Conservation (phyloP, 1,284 basidiomycete species). For the Heterobasidion parviporum region DNA sequence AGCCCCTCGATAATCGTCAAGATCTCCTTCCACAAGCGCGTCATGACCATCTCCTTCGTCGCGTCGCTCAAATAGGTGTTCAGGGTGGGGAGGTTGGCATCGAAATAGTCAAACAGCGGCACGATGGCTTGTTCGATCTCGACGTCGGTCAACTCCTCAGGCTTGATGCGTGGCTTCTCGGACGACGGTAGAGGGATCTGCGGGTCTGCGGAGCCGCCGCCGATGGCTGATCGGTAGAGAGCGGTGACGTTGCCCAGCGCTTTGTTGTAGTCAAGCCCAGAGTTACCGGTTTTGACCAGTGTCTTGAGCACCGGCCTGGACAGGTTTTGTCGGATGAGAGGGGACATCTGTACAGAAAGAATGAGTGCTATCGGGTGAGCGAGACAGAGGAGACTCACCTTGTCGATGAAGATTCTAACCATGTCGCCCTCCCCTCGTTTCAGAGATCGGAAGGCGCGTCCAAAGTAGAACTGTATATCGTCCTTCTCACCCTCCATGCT, state of each 20-base stretch:
- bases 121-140: slow-evolving; percentile 94
- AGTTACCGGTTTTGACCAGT: slow-evolving; percentile 57
- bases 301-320: slow-evolving; percentile 74
- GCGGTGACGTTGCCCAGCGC: slow-evolving; percentile 75
- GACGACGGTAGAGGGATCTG: slow-evolving; percentile 68
- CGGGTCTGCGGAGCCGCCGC: slow-evolving; percentile 56
- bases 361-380: background rate
- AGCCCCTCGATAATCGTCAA: slow-evolving; percentile 82
- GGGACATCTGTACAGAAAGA: slow-evolving; percentile 69
- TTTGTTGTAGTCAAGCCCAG: slow-evolving; percentile 76
- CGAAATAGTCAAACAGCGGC: slow-evolving; percentile 94
- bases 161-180: slow-evolving; percentile 63
- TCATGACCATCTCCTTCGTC: slow-evolving; percentile 93
- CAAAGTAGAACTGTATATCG: slow-evolving; percentile 97
- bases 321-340: slow-evolving; percentile 86
- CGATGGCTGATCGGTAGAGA: slow-evolving; percentile 70
- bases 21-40: slow-evolving; percentile 95
- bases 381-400: slow-evolving; percentile 47
- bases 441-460: slow-evolving; percentile 88
- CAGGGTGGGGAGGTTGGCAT: slow-evolving; percentile 87
- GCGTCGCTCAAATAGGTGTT: slow-evolving; percentile 81
- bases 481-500: slow-evolving; percentile 99
- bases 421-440: slow-evolving; percentile 95
- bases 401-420: slow-evolving; percentile 95
- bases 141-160: slow-evolving; percentile 78